A percentile compares a stretch with the other conserved stretches of the same genome.
These are phyloP conservation scores for Sarcodon aspratus DNA, from an alignment of 768 basidiomycete genomes.

Conservation along the genomic window DNA sequence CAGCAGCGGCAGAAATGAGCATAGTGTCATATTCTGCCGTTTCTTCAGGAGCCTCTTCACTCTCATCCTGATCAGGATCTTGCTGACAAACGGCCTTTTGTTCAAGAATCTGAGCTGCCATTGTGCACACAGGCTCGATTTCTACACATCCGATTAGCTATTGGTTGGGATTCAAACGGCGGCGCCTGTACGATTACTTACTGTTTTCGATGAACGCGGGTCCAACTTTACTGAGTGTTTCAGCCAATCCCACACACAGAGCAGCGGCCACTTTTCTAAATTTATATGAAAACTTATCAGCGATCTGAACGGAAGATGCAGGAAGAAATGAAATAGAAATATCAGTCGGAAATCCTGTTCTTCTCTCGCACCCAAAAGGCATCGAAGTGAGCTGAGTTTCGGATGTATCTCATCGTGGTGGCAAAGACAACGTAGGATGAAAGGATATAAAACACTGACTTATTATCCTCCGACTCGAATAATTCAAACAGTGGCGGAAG, in stretches of 20 bases:
- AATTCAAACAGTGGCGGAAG: constrained; percentile 72
- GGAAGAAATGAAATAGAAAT: constrained; percentile 19
- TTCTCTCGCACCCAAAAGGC: constrained; percentile 49
- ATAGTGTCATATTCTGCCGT: constrained; percentile 96
- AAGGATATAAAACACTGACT: constrained; percentile 42
- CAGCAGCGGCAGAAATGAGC: constrained; percentile 86
- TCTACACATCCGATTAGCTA: constrained; percentile 26
- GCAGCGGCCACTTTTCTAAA: constrained; percentile 76
- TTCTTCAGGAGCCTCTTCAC: constrained; percentile 76
- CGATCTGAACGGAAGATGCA: constrained; percentile 5
- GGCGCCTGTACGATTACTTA: constrained; percentile 25
- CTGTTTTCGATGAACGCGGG: constrained; percentile 74
- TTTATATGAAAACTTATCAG: constrained; percentile 13
- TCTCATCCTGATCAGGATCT: constrained; percentile 87
- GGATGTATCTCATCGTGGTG: constrained; percentile 36
- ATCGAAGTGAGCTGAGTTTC: constrained; percentile 77
- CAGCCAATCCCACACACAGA: constrained; percentile 80
- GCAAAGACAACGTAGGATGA: not conserved
- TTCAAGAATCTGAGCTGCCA: constrained; percentile 79
- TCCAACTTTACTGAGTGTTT: constrained; percentile 87
- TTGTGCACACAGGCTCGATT: constrained; percentile 66
- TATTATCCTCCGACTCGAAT: constrained; percentile 93
- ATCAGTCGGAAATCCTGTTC: constrained; percentile 17
- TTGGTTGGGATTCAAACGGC: constrained; percentile 3
- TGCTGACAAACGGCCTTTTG: constrained; percentile 95